Conservation (phyloP, 495 filamentous ascomycete genomes). For the Jackrogersella multiformis region DNA sequence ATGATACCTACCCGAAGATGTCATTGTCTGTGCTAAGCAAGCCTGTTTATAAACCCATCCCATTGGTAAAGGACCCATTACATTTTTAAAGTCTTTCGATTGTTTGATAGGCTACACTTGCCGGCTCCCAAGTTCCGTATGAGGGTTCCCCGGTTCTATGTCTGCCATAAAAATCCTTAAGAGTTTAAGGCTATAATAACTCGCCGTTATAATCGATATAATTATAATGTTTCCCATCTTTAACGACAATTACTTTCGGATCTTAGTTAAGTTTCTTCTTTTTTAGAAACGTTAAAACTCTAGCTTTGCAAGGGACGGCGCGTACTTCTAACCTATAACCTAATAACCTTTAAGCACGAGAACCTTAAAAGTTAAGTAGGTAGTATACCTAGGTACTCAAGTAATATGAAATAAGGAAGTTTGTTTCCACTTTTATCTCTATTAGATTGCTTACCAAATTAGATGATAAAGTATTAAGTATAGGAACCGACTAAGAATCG, state of each 20-base stretch:
- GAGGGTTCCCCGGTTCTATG: conserved; percentile 13
- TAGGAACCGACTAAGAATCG: conserved; percentile 9
- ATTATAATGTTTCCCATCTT: background rate
- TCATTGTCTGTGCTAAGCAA: conserved; percentile 12
- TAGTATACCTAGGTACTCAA: no score
- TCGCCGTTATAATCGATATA: conserved; percentile 11
- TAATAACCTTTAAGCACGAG: background rate
- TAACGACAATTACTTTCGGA: background rate
- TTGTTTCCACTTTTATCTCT: background rate
- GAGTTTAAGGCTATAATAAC: background rate
- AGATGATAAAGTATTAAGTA: conserved; percentile 1
- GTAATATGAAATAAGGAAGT: conserved; percentile 2
- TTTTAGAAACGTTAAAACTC: background rate
- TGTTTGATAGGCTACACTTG: conserved; percentile 16
- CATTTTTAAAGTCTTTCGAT: conserved; percentile 7
- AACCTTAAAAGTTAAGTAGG: background rate
- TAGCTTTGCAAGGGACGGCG: background rate
- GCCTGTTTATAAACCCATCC: conserved; percentile 19
- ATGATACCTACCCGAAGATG: conserved; percentile 6
- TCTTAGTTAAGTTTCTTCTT: background rate
- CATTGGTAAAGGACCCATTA: conserved; percentile 20
- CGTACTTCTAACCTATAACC: background rate
- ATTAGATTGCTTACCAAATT: conserved; percentile 2
- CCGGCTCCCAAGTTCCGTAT: conserved; percentile 28
- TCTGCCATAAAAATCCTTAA: conserved; percentile 10